Base-by-base conservation (phyloP, 108 stramenopile genomes). In the Discostella stelligeroides region DNA sequence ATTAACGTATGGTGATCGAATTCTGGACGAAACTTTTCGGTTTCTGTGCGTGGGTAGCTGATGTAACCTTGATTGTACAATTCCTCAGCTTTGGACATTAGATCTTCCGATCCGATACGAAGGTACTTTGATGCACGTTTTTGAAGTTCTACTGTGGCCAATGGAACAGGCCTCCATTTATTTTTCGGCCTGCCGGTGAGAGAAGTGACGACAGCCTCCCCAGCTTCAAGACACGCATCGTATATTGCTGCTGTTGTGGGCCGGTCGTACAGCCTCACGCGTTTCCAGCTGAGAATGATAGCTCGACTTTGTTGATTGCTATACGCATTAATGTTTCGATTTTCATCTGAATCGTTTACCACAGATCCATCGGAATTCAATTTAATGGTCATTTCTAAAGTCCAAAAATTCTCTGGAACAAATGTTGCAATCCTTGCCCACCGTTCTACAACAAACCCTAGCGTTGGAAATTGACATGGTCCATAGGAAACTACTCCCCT, bases 371-470 rank as follows among this genome's bases (percentile, higher is more conserved):
- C 73, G 30, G 68, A 73, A 50, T 73, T 83, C 43, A 85, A 60
- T 27, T 53, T 28, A 8, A 91, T 72, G 1, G 68, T 74, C 69
- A 96, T 70, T 62, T 96, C 90, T 21, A 99, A 56, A 27, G 70
- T 85, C 98, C 97, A 99, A 75, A 98, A 99, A 34, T 91, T 78
- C 75, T 98, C 92, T n/a, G 93, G 82, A 14, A 92, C 70, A 84
- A 98, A 98, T 8, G 91, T 89, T 72, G 95, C 84, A 61, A 98
- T 98, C 48, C 92, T 66, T 14, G 94, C 92, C 91, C 96, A 96
- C 54, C 99, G 79, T 54, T 97, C 97, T 4, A 98, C 99, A n/a
- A 99, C 93, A 79, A 99, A 99, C n/a, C 99, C 99, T 42, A 99
- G 76, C 3, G 98, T 98, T 0, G 99, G 99, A 74, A 99, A 99